Conservation (phyloP, 2,329 filamentous ascomycete species). For the Stagonosporopsis cucurbitacearum region DNA sequence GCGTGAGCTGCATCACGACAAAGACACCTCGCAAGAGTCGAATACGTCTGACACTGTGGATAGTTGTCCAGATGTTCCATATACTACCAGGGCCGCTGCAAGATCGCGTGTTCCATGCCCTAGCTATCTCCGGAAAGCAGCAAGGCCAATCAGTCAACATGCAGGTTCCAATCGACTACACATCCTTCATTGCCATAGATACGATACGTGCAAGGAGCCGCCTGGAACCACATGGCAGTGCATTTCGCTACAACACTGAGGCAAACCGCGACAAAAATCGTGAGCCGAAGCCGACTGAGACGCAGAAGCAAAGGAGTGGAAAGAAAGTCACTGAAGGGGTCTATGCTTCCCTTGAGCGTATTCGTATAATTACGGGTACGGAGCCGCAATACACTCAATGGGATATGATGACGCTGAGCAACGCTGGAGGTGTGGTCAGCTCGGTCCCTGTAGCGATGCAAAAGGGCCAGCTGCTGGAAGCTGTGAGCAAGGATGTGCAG, state of each 20-base stretch:
- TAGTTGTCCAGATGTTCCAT: constrained; percentile 71
- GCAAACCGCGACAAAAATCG: constrained; percentile 10
- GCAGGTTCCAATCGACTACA: constrained; percentile 62
- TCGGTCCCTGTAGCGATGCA: constrained; percentile 70
- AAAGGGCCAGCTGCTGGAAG: constrained; percentile 47
- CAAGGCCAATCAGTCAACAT: constrained; percentile 52
- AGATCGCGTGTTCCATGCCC: constrained; percentile 69
- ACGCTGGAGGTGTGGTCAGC: constrained; percentile 64
- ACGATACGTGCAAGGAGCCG: constrained; percentile 26
- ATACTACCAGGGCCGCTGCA: constrained; percentile 63
- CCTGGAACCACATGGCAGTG: constrained; percentile 16
- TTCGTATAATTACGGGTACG: constrained; percentile 12
- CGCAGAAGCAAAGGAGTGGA: constrained; percentile 47
- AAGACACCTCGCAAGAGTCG: neutral
- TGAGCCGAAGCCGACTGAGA: constrained; percentile 13
- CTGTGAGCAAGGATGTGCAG: constrained; percentile 55
- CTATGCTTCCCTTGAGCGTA: constrained; percentile 69
- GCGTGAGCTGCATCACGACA: neutral
- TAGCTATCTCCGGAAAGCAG: constrained; percentile 62
- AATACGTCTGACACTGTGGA: neutral
- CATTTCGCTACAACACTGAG: constrained; percentile 12
- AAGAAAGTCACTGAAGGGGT: constrained; percentile 62
- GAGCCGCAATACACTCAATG: constrained; percentile 59
- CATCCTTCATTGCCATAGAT: constrained; percentile 44
- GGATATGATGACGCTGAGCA: constrained; percentile 78